phyloP scores from a whole-genome alignment of 345 rosid species.

The Gossypium mustelinum region DNA sequence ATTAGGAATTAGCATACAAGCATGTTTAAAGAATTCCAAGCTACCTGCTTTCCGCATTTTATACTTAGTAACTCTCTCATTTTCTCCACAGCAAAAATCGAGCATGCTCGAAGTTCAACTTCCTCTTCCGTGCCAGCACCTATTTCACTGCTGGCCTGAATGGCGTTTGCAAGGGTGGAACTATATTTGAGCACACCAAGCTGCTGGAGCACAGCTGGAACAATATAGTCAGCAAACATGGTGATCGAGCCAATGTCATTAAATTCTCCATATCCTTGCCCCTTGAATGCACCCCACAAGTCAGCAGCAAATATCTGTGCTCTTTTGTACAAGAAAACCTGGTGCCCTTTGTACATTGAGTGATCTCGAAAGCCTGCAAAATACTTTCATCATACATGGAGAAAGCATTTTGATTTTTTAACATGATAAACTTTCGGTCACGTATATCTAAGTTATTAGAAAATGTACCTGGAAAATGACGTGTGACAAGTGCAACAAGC shows the following conservation, averaged over 20 bases:
- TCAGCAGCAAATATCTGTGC: conserved; percentile 85
- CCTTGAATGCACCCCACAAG: conserved; percentile 81
- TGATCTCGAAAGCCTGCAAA: conserved; percentile 67
- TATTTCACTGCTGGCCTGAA: conserved; percentile 46
- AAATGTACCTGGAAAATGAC: conserved; percentile 63
- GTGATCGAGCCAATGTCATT: conserved; percentile 57
- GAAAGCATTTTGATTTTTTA: conserved; percentile 6
- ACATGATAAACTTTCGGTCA: neutral
- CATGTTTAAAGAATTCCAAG: conserved; percentile 1
- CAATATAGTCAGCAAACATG: conserved; percentile 78
- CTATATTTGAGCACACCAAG: conserved; percentile 75
- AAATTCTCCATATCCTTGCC: conserved; percentile 68
- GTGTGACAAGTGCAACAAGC: conserved; percentile 63
- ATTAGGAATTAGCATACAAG: neutral
- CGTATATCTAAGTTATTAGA: neutral
- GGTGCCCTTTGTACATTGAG: conserved; percentile 70
- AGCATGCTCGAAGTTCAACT: conserved; percentile 76
- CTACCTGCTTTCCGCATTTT: conserved; percentile 67
- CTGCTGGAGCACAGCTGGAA: conserved; percentile 70
- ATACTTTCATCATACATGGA: conserved; percentile 8
- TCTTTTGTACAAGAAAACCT: conserved; percentile 71
- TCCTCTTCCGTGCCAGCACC: conserved; percentile 77
- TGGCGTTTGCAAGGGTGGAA: conserved; percentile 42
- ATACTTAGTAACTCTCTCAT: conserved; percentile 51
- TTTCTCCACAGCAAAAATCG: conserved; percentile 78